A percentile compares a stretch with the other conserved stretches of the same genome.
Evolutionary conservation across 1,284 basidiomycete species (phyloP).

Genomic region (Thecaphora frezii): DNA sequence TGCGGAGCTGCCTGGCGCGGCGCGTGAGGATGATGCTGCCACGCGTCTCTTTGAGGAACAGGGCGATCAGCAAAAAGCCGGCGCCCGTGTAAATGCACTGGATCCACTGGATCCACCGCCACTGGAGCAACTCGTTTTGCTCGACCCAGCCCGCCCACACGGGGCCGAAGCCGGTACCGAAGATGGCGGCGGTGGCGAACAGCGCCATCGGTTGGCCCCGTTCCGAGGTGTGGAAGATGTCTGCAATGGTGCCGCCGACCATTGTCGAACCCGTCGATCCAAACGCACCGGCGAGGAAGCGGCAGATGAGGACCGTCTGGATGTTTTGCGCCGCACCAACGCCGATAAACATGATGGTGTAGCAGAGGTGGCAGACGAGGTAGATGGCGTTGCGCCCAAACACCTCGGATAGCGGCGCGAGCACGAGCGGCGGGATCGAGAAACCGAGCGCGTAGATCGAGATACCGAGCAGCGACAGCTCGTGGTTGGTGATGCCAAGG

Average conservation of each 20-base stretch:
- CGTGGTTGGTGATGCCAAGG: conserved; percentile 66
- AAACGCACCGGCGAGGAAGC: conserved; percentile 71
- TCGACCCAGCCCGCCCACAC: conserved; percentile 72
- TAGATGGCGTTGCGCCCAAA: conserved; percentile 74
- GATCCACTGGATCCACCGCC: conserved; percentile 83
- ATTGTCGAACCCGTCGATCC: conserved; percentile 70
- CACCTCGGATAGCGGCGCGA: conserved; percentile 72
- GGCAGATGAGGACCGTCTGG: conserved; percentile 69
- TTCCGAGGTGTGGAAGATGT: conserved; percentile 35
- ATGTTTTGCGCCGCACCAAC: conserved; percentile 66
- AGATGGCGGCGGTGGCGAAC: conserved; percentile 59
- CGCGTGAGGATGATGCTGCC: conserved; percentile 61
- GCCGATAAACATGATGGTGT: conserved; percentile 47
- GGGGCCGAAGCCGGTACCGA: conserved; percentile 69
- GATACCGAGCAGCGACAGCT: conserved; percentile 68
- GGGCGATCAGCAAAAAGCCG: conserved; percentile 25
- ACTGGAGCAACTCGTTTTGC: conserved; percentile 66
- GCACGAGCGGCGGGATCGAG: conserved; percentile 69
- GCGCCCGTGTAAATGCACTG: conserved; percentile 44
- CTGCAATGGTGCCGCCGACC: conserved; percentile 72
- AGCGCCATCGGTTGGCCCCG: conserved; percentile 69
- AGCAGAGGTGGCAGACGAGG: conserved; percentile 66
- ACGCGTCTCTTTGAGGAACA: conserved; percentile 55
- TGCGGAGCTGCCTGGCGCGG: conserved; percentile 57
- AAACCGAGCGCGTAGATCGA: conserved; percentile 66